Percentiles rank a stretch among this genome's conserved stretches.
Evolutionary conservation across 306 rosid genomes (phyloP).

Genomic region (Quercus rubra): DNA sequence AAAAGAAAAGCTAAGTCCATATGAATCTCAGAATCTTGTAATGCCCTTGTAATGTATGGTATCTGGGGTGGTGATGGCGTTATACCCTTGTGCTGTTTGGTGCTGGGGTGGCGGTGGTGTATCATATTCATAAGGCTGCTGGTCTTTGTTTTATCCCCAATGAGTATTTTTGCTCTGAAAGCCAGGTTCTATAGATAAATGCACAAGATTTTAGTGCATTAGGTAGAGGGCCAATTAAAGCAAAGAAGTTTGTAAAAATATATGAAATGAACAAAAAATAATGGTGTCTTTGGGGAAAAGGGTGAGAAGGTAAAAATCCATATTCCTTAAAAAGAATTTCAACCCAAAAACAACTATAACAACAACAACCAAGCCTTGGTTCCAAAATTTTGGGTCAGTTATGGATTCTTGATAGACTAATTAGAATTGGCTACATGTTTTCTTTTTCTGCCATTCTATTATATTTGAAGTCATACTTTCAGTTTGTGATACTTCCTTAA

Average conservation of each 20-base stretch:
- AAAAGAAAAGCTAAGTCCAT: neutral
- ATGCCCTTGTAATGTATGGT: neutral
- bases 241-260: neutral
- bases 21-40: neutral
- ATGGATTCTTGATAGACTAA: no score
- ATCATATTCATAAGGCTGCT: neutral
- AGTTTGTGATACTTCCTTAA: no score
- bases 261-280: neutral
- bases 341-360: neutral
- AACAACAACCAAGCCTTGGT: no score
- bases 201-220: neutral
- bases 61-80: neutral
- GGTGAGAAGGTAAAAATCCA: neutral
- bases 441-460: no score
- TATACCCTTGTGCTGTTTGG: neutral
- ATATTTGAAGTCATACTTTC: no score
- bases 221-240: neutral
- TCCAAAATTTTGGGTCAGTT: no score
- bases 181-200: neutral
- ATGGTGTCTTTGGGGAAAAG: neutral
- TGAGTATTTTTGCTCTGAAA: neutral
- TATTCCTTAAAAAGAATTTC: neutral
- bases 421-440: no score
- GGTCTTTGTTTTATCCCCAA: neutral
- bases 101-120: neutral